Conservation (phyloP, 768 basidiomycete species). For the Podaxis sp. region DNA sequence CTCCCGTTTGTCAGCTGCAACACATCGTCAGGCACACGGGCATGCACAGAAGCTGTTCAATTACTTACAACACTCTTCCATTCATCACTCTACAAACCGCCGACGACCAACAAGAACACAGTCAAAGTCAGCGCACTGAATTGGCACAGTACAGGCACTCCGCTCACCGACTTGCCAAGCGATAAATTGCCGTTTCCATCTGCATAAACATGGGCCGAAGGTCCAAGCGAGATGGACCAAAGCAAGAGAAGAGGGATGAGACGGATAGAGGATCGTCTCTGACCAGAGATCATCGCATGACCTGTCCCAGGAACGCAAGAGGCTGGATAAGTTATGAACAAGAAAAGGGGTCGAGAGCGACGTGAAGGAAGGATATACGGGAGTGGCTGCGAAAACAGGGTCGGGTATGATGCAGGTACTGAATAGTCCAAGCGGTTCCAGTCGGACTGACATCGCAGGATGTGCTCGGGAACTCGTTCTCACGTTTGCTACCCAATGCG, state of each 20-base stretch:
- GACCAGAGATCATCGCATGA: slow-evolving; percentile 7
- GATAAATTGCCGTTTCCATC: neutral
- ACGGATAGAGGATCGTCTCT: neutral
- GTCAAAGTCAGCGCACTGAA: neutral
- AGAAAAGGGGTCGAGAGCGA: neutral
- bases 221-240: neutral
- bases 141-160: neutral
- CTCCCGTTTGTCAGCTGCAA: neutral
- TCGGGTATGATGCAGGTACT: neutral
- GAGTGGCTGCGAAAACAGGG: neutral
- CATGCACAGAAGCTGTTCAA: neutral
- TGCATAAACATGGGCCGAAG: neutral
- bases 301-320: neutral
- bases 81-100: neutral
- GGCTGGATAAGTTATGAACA: neutral
- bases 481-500: slow-evolving; percentile 6
- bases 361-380: neutral
- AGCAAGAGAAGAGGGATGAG: neutral
- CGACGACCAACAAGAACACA: neutral
- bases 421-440: neutral
- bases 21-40: neutral
- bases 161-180: neutral
- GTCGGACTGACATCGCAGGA: no score
- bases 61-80: neutral
- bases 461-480: slow-evolving; percentile 10